A percentile compares a stretch with the other conserved stretches of the same genome.
These are phyloP conservation scores for Syncephalis plumigaleata DNA, from an alignment of 371 early-diverging fungal genomes.

Conservation along the genomic window DNA sequence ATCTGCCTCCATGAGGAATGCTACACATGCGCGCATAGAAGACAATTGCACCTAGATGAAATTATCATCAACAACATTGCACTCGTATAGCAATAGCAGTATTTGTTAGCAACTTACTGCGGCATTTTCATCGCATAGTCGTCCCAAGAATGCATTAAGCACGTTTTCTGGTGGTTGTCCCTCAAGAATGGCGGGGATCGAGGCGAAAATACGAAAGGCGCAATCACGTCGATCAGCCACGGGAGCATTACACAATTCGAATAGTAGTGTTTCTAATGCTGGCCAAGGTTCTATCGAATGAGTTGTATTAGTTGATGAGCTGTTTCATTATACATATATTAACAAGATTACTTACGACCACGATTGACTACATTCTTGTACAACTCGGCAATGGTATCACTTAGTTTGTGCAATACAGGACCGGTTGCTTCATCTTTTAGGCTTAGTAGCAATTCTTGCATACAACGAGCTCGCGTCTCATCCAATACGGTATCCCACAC, in stretches of 20 bases:
- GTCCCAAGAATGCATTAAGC: neutral
- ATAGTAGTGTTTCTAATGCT: conserved; percentile 56
- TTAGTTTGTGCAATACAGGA: conserved; percentile 68
- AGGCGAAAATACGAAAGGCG: conserved; percentile 73
- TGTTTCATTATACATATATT: conserved; percentile 3
- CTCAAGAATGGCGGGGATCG: conserved; percentile 57
- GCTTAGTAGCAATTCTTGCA: conserved; percentile 50
- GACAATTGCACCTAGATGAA: conserved; percentile 54
- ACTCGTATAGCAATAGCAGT: neutral
- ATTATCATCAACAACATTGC: neutral
- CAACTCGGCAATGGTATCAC: conserved; percentile 82
- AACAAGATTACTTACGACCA: conserved; percentile 26
- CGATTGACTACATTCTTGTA: conserved; percentile 44
- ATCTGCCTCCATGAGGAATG: conserved; percentile 55
- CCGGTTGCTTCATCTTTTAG: conserved; percentile 54
- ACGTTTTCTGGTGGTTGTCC: conserved; percentile 25
- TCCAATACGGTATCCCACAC: conserved; percentile 56
- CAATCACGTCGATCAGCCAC: conserved; percentile 62
- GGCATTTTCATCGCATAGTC: neutral
- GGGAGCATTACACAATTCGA: conserved; percentile 59
- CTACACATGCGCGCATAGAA: conserved; percentile 70
- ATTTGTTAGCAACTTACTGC: neutral
- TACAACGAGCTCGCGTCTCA: conserved; percentile 38
- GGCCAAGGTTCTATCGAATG: conserved; percentile 42
- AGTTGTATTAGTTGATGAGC: conserved; percentile 1